Base-by-base conservation (phyloP, 2,329 filamentous ascomycete species). In the Fusarium oligoseptatum region DNA sequence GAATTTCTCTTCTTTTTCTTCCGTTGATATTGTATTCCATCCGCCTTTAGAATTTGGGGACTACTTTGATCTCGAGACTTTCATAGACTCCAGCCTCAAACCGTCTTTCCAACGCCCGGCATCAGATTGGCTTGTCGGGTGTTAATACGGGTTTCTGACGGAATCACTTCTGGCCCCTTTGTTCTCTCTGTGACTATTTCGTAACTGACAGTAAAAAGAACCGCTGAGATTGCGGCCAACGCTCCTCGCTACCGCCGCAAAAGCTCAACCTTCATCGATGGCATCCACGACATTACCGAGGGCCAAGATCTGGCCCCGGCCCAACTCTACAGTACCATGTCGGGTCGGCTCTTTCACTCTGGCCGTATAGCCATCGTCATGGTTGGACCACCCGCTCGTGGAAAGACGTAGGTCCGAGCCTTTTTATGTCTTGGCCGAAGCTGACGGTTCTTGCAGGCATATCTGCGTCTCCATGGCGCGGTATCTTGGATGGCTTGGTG, bases 251-350 rank as follows among this genome's bases (percentile, higher is more conserved):
- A 97, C 82, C 92, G 95, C 74, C 93, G 97, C 79, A 94, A 95
- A 84, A 98, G 96, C 78, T 98, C 95, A 77, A 98, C 95, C 41
- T 98, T 97, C 82, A 95, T 98, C 79, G 97, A 98, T 87, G 96
- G 94, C 75, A 98, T 98, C 79, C 96, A 98, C 84, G 96, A 98
- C 87, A 88, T 97, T 64, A 91, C 94, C 10, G 93, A 95, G 81
- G 95, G 95, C 79, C 85, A 87, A 73, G 87, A 96, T 77, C 91
- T 97, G 90, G 97, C 97, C 6, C 97, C 97, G 34, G 97, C 97
- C 76, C 97, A 99, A 85, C 89, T 99, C 55, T 99, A 99, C 86
- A 98, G 95, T 83, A 99, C 97, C 63, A 97, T 98, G 89, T 98
- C 96, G 57, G 97, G 97, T 58, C 92, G 97, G 48, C 91, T 99